phyloP scores from a whole-genome alignment of 176 grass and related monocot species.

The Oryza rufipogon region DNA sequence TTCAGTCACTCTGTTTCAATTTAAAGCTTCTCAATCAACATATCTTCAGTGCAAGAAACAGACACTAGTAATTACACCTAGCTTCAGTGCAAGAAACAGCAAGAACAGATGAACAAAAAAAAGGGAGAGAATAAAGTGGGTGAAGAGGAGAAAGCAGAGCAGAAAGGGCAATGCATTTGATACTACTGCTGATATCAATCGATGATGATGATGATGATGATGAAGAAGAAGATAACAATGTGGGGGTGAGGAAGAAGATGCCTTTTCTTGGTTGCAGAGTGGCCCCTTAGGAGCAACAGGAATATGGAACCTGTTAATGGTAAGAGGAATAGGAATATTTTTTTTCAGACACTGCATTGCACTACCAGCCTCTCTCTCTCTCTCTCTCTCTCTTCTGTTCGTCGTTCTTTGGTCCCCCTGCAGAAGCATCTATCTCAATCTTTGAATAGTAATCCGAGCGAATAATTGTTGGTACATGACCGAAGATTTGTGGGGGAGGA shows the following conservation, averaged over 20 bases:
- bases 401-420: slow-evolving; percentile 21
- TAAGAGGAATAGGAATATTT: slow-evolving; percentile 40
- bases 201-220: neutral
- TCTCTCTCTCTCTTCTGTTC: neutral
- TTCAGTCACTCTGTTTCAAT: neutral
- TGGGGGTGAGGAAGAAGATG: slow-evolving; percentile 38
- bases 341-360: neutral
- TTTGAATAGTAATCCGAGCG: slow-evolving; percentile 49
- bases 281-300: neutral
- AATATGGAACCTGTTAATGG: slow-evolving; percentile 45
- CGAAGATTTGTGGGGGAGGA: slow-evolving; percentile 31
- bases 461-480: slow-evolving; percentile 2
- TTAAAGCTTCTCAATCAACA: neutral
- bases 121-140: neutral
- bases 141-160: slow-evolving; percentile 12
- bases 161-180: slow-evolving; percentile 46
- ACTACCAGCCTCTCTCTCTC: neutral
- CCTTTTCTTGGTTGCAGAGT: slow-evolving; percentile 40
- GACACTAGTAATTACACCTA: neutral
- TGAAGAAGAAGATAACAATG: neutral
- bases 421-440: slow-evolving; percentile 11
- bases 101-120: slow-evolving; percentile 31
- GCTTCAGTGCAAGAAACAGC: slow-evolving; percentile 47
- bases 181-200: slow-evolving; percentile 24
- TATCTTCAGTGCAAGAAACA: neutral